Evolutionary conservation across 768 basidiomycete species (phyloP).

Genomic region (Mycena crocata): DNA sequence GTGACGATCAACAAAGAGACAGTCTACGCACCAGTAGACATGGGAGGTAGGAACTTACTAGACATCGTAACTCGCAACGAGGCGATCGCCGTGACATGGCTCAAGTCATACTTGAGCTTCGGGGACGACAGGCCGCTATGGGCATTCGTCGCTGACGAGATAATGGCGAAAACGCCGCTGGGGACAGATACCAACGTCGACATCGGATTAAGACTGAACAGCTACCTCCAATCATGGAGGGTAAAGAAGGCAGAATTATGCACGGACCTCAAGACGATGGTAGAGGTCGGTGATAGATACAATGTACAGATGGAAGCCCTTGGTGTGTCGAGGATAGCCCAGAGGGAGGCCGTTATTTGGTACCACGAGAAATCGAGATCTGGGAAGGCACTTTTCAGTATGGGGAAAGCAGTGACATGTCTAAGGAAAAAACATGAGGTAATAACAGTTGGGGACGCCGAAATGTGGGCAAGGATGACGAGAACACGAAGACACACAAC

Average conservation of each 20-base stretch:
- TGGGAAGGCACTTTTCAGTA: background rate
- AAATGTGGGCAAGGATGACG: no score
- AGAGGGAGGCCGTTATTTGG: constrained; percentile 30
- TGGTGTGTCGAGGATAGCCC: constrained; percentile 25
- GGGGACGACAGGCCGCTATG: background rate
- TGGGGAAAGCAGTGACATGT: background rate
- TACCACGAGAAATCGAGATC: constrained; percentile 18
- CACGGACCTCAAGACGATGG: no score
- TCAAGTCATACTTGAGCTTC: constrained; percentile 5
- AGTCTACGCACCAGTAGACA: background rate
- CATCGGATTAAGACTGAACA: no score
- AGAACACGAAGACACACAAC: background rate
- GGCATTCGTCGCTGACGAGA: constrained; percentile 1
- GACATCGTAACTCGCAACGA: no score
- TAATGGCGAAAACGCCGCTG: background rate
- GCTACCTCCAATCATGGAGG: no score
- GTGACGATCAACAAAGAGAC: background rate
- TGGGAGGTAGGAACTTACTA: constrained; percentile 14
- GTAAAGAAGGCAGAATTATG: no score
- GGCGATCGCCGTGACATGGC: no score
- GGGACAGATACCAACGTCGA: no score
- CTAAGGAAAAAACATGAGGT: constrained; percentile 14
- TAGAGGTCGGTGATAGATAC: no score
- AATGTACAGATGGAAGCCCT: constrained; percentile 20
- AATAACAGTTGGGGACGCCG: constrained; percentile 14